phyloP scores from a whole-genome alignment of 2,329 filamentous ascomycete genomes.

The Sporothrix luriei region DNA sequence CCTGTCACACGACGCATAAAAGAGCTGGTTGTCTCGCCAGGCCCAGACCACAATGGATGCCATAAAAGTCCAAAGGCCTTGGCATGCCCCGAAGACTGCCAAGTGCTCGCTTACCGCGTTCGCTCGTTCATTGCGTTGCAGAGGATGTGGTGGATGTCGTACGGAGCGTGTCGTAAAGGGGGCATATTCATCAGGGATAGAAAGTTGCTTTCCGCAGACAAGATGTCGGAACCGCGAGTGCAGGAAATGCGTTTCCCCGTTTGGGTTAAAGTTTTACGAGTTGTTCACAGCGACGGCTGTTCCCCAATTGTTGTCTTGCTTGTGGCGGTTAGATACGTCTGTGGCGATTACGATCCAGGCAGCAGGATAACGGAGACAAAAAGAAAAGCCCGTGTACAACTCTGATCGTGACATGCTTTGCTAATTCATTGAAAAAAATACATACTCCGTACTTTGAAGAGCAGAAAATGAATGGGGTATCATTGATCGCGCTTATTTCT shows the following conservation, averaged over 20 bases:
- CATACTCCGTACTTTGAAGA: too few relatives aligned
- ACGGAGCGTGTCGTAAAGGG: too few relatives aligned
- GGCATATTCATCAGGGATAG: not conserved
- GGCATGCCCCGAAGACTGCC: not conserved
- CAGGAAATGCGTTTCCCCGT: not conserved
- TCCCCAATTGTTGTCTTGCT: not conserved
- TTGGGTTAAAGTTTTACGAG: not conserved
- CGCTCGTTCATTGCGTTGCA: not conserved
- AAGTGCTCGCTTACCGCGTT: conserved; percentile 5
- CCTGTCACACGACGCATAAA: conserved; percentile 1
- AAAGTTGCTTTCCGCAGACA: not conserved
- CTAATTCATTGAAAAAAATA: not conserved
- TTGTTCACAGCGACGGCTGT: not conserved
- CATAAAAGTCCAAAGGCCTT: not conserved
- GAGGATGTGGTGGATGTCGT: too few relatives aligned
- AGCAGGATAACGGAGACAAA: not conserved
- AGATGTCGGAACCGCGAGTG: not conserved
- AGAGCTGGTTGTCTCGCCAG: not conserved
- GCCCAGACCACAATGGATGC: conserved; percentile 4
- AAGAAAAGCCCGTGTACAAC: not conserved
- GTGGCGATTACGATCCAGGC: conserved; percentile 1
- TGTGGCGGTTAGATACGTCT: not conserved
- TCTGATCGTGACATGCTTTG: too few relatives aligned
- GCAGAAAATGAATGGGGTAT: conserved; percentile 8
- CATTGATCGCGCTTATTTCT: conserved; percentile 4